phyloP scores from a whole-genome alignment of 2,329 filamentous ascomycete genomes.

The Calonectria henricotiae region DNA sequence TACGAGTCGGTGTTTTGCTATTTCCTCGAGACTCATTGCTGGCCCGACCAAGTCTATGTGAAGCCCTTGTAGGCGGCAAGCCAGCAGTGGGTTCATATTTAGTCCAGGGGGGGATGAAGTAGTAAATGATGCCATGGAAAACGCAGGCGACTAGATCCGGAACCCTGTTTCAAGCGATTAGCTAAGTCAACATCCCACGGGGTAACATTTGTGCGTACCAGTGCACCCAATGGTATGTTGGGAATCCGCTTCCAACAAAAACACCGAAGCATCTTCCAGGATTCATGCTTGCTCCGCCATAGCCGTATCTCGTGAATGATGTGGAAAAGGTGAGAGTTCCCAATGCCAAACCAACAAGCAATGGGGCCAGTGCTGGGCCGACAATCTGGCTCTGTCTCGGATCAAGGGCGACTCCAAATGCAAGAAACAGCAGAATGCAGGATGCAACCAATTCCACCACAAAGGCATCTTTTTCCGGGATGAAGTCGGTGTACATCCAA shows the following conservation, averaged over 20 bases:
- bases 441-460: constrained; percentile 66
- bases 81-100: constrained; percentile 20
- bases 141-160: constrained; percentile 38
- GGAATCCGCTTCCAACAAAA: constrained; percentile 47
- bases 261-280: constrained; percentile 48
- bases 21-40: background rate
- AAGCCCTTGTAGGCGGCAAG: background rate
- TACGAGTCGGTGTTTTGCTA: background rate
- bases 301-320: constrained; percentile 48
- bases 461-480: constrained; percentile 57
- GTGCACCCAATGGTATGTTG: constrained; percentile 50
- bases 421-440: constrained; percentile 66
- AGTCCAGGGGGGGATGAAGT: constrained; percentile 44
- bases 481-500: constrained; percentile 48
- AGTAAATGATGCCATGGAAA: constrained; percentile 42
- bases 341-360: constrained; percentile 64
- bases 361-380: constrained; percentile 66
- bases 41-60: background rate
- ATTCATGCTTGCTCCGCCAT: constrained; percentile 47
- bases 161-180: constrained; percentile 38
- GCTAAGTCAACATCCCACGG: rapidly evolving
- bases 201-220: constrained; percentile 39
- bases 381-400: constrained; percentile 67
- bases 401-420: constrained; percentile 70
- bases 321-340: constrained; percentile 59